These are phyloP conservation scores for Cryptomeria japonica DNA, from an alignment of 75 land plant genomes.

Conservation along the genomic window DNA sequence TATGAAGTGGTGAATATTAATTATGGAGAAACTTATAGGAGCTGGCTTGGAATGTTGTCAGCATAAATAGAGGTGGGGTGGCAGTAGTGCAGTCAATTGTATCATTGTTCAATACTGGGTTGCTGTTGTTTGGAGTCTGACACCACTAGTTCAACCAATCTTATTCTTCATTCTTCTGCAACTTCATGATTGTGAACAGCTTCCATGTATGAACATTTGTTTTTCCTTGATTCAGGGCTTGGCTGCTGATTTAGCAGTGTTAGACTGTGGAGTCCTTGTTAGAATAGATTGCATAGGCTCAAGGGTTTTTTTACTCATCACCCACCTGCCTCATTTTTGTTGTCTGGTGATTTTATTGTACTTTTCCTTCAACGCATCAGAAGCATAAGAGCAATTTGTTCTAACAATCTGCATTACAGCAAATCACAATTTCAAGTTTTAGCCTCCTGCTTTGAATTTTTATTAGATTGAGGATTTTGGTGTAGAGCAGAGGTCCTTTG, in stretches of 20 bases:
- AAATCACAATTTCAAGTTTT: neutral
- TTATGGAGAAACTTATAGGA: neutral
- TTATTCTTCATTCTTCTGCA: neutral
- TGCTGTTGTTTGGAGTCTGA: neutral
- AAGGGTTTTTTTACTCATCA: neutral
- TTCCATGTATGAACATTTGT: neutral
- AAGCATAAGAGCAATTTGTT: neutral
- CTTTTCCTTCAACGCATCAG: neutral
- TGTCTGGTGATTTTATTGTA: neutral
- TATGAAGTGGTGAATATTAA: neutral
- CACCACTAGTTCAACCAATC: neutral
- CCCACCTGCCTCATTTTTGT: neutral
- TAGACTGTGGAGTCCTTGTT: neutral
- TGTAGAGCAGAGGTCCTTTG: neutral
- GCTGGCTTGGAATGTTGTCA: neutral
- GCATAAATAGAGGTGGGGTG: conserved; percentile 6
- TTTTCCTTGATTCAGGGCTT: neutral
- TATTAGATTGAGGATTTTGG: neutral
- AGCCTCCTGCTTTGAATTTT: neutral
- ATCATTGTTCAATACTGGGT: neutral
- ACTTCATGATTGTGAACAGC: neutral
- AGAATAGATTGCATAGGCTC: neutral
- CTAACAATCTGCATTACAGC: neutral
- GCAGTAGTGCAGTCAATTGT: neutral
- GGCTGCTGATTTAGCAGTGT: neutral